Base-by-base conservation (phyloP, 2,329 filamentous ascomycete species). In the Penicillium sumatraense region DNA sequence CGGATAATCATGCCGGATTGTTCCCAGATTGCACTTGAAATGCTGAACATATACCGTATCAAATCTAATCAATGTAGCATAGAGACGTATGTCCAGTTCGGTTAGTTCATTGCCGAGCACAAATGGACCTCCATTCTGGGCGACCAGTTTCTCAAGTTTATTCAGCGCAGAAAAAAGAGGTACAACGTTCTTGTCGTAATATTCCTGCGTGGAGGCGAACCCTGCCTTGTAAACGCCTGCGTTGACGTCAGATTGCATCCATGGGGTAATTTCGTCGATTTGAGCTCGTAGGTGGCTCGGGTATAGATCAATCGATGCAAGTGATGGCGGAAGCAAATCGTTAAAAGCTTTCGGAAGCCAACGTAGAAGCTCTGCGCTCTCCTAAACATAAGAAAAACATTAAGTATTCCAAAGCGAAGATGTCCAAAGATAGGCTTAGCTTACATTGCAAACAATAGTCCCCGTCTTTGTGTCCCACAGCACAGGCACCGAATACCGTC, bases 21-120 rank as follows among this genome's bases (percentile, higher is more conserved):
- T 86, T 2, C 84, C 83, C 26, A 88, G 68, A 67, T 88, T 87
- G 63, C 83, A 85, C 72, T 87, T 88, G 75, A 88, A 88, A 69
- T 87, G 85, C 74, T 87, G 84, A 11, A 85, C 83, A 64, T 88
- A 88, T 3, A 85, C 80, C 2, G 78, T 72, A 58, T 88, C 85
- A 62, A 88, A 82, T 3, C 85, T 76, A n/a, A 87, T 75, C 13
- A 86, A 60, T 0, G 84, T 87, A 2, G 80, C 77, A 61, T 83
- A 88, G 0, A 81, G 76, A 10, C 82, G 73, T 18, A 88, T 64
- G 63, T 88, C 86, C 10, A 87, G 70, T 67, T 88, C 85, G 0
- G 85, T 87, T 56, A 88, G 63, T 13, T 76, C 64, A 1, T 69
- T 64, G 2, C 85, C 85, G 0, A 88, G 74, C 2, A 87, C 71